Conservation (phyloP, 2,329 filamentous ascomycete genomes). For the Claviceps arundinis region DNA sequence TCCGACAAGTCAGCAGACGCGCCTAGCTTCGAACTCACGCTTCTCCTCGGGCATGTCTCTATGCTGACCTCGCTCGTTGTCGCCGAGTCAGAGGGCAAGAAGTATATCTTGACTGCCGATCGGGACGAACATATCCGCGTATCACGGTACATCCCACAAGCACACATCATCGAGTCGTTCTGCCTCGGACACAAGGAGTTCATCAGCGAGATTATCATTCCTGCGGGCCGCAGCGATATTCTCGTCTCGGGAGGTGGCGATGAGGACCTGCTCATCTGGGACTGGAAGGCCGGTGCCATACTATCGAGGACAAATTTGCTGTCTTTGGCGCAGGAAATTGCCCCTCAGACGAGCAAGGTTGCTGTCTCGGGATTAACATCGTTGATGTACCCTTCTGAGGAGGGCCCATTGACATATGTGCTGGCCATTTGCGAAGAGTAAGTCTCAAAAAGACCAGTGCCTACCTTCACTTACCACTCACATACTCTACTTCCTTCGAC, state of each 20-base stretch:
- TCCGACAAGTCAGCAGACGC: constrained; percentile 16
- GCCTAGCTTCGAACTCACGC: constrained; percentile 55
- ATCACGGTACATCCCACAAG: constrained; percentile 66
- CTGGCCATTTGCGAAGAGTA: constrained; percentile 47
- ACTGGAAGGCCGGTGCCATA: constrained; percentile 52
- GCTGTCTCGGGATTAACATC: constrained; percentile 33
- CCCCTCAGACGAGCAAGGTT: constrained; percentile 25
- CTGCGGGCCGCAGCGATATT: constrained; percentile 38
- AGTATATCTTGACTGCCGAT: constrained; percentile 43
- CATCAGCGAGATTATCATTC: constrained; percentile 61
- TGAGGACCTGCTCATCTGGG: constrained; percentile 64
- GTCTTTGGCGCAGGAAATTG: constrained; percentile 24
- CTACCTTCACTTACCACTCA: not conserved
- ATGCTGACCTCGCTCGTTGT: constrained; percentile 70
- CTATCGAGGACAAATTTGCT: constrained; percentile 42
- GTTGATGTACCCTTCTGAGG: constrained; percentile 17
- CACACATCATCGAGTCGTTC: constrained; percentile 78
- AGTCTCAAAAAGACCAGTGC: constrained; percentile 10
- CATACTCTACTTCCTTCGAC: not conserved
- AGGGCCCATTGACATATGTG: constrained; percentile 22
- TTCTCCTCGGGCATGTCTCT: constrained; percentile 87
- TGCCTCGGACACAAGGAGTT: constrained; percentile 85
- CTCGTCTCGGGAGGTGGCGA: constrained; percentile 85
- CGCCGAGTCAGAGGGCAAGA: constrained; percentile 27
- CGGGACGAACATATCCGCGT: constrained; percentile 70